Evolutionary conservation across 2,329 filamentous ascomycete species (phyloP), one percentile per base, ranked within the genome.

Genomic region (Ilyonectria robusta): DNA sequence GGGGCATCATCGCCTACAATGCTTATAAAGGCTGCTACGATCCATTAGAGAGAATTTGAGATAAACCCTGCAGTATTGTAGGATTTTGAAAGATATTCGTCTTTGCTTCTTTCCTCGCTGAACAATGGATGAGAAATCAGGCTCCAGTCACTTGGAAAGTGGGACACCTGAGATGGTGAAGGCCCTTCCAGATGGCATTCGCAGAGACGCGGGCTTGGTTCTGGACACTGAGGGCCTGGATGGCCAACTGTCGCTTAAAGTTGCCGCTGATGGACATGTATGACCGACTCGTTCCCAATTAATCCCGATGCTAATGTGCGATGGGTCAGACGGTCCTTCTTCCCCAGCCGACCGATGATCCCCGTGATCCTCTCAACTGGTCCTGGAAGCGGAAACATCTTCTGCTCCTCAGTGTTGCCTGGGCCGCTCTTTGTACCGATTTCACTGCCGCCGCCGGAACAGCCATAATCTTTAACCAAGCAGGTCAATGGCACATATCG

Each of bases 331-430:
- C 65, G 15, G 61, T 70, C 3, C 66, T 72, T 37, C 56, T 70
- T 11, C 70, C 70, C 10, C 70, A 72, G 26, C 70, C 70, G 4
- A 65, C 65, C 1, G 66, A 66, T 4, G 63, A 69, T 31, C 48
- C 37, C 6, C 23, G 53, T 4, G 70, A 72, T 50, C 70, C 68
- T 4, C 64, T 72, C 19, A 72, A 72, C 26, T 72, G 70, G 70
- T 62, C 68, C 1, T 67, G 59, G 31, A 50, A 40, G 8, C 65
- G 65, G n/a, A 72, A 72, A 37, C 68, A 70, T 26, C 55, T 61
- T 4, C 31, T 72, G 2, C 63, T 72, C 13, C 54, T 67, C 44
- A 69, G 59, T 3, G 55, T 69, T 1, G 61, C 68, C 4, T 70
- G 61, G 55, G 60, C 57, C 6, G 70, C 68, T 8, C 57, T 70